These are phyloP conservation scores for Cryphonectria carpinicola DNA, from an alignment of 2,329 filamentous ascomycete species.

Conservation along the genomic window DNA sequence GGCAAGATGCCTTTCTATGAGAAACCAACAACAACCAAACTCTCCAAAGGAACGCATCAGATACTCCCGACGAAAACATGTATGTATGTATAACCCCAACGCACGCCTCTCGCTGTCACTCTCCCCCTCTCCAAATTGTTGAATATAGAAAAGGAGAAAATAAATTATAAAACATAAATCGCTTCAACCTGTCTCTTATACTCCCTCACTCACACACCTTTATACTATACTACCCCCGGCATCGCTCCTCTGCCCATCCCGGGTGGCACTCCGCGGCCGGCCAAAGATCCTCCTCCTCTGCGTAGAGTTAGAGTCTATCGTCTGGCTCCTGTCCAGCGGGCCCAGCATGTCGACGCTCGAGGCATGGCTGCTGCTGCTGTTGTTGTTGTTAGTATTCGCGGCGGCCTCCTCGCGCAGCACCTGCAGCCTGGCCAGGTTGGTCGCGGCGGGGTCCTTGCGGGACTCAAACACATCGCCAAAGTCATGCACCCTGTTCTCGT, in stretches of 20 bases:
- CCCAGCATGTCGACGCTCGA: conserved; percentile 14
- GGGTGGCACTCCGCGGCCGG: conserved; percentile 23
- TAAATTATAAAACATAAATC: not conserved
- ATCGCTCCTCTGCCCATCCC: not conserved
- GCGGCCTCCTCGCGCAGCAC: conserved; percentile 24
- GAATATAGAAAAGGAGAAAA: no score
- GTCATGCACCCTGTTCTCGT: conserved; percentile 16
- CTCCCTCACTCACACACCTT: not conserved
- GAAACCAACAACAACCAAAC: no score
- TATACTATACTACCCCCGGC: conserved; percentile 11
- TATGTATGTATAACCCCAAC: not conserved
- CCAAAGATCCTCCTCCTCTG: conserved; percentile 23
- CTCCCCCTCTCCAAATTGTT: no score
- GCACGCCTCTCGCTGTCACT: not conserved
- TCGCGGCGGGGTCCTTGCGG: conserved; percentile 21
- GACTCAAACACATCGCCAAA: conserved; percentile 29
- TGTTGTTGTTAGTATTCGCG: not conserved
- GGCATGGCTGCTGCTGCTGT: not conserved
- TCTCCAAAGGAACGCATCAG: not conserved
- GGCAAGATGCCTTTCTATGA: not conserved
- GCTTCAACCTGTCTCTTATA: not conserved
- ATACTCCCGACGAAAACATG: not conserved
- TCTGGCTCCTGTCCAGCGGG: conserved; percentile 12
- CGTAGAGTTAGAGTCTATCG: conserved; percentile 8
- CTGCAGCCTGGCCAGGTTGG: conserved; percentile 26